Base-by-base conservation (phyloP, 192 early-diverging fungal species). In the Lobosporangium transversale region DNA sequence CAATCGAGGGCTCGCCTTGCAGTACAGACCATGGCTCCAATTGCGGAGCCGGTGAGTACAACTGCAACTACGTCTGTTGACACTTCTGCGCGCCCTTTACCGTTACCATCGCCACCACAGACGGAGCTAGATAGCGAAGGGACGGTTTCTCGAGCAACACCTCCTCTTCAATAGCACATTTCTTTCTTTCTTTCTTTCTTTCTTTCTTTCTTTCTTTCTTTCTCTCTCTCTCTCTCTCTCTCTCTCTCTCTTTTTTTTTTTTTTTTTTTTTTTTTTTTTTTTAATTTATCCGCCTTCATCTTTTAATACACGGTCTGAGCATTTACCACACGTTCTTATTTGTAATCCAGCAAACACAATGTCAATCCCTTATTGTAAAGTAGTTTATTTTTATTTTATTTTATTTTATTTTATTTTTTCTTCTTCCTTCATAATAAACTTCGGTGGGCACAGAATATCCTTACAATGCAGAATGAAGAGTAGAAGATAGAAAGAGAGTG, bases 61-160 rank as follows among this genome's bases (percentile, higher is more conserved):
- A 20, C 21, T 24, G 30, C 43, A 17, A 33, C 24, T n/a, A 44
- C 32, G 18, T 11, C 21, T 44, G 29, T 12, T 27, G 37, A 40
- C 30, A 44, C 51, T 6, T 30, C 37, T 29, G 27, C 37, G 20
- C 57, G 27, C 21, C 3, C n/a, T 24, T 44, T 30, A 26, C 62
- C 62, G 9, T 30, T 64, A 21, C 52, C 62, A 2, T 64, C 62
- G 23, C 62, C 62, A 31, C 62, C 62, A 40, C 55, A 40, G 40
- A 58, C 44, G 15, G 55, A 58, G n/a, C 40, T 40, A 10, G 55
- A 58, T 4, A 0, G 24, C 0, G 55, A 20, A 11, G 0, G 6
- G 6, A 4, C 26, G 3, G 9, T 12, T 30, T 4, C 51, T 27
- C 37, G 37, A 43, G 40, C 40, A 23, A 40, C 37, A 40, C 55